Conservation (phyloP, 495 filamentous ascomycete genomes). For the Achaetomiella virescens region DNA sequence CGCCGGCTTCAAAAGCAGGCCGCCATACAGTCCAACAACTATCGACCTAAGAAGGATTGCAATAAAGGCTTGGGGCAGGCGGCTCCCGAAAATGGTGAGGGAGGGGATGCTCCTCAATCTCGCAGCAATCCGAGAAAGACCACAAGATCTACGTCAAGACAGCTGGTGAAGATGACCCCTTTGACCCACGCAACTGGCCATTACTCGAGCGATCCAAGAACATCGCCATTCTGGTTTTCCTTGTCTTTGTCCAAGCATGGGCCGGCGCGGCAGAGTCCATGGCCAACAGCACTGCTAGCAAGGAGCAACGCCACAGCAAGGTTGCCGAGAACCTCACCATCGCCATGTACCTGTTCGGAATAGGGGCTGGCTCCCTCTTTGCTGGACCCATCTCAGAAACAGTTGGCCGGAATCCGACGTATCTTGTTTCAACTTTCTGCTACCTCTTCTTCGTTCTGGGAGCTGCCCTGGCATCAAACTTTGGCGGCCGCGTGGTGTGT, state of each 20-base stretch:
- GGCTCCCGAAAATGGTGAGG: not conserved
- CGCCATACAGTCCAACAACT: not conserved
- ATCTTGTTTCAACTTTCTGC: constrained; percentile 25
- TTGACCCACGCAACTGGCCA: constrained; percentile 31
- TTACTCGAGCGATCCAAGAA: constrained; percentile 24
- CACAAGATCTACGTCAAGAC: constrained; percentile 4
- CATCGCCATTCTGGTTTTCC: constrained; percentile 33
- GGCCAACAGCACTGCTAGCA: constrained; percentile 25
- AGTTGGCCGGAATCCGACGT: constrained; percentile 31
- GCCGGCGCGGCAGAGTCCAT: constrained; percentile 29
- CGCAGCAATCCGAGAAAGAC: not conserved
- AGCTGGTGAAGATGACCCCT: constrained; percentile 9
- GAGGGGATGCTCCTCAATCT: not conserved
- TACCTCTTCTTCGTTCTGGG: constrained; percentile 33
- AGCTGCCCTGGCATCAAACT: constrained; percentile 23
- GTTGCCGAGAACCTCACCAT: constrained; percentile 28
- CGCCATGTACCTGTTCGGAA: constrained; percentile 26
- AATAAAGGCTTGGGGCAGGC: not conserved
- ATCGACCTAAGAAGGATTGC: not conserved
- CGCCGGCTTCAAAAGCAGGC: constrained; percentile 9
- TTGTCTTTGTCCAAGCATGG: constrained; percentile 32
- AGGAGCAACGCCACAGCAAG: constrained; percentile 25
- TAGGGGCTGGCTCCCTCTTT: constrained; percentile 30
- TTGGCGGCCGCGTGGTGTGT: constrained; percentile 28
- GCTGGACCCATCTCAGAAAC: constrained; percentile 34